Evolutionary conservation across 306 rosid species (phyloP).

Genomic region (Vigna radiata): DNA sequence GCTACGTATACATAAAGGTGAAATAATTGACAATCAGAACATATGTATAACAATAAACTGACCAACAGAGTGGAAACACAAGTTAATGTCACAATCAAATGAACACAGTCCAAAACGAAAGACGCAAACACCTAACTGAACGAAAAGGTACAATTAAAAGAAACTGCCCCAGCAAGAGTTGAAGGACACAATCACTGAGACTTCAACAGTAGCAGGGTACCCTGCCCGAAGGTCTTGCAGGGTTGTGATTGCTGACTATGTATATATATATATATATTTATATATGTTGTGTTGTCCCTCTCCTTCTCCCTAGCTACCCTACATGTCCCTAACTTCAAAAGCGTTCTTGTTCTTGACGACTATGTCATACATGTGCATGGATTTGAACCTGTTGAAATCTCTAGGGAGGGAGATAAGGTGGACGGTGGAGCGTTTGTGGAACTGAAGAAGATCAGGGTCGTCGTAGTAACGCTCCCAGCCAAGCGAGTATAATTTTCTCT

Average conservation of each 20-base stretch:
- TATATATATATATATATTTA: background rate
- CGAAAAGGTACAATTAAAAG: background rate
- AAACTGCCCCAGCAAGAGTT: background rate
- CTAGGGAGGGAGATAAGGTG: slow-evolving; percentile 88
- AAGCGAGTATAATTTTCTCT: slow-evolving; percentile 58
- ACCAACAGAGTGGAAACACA: background rate
- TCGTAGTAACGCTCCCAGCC: slow-evolving; percentile 96
- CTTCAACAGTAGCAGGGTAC: background rate
- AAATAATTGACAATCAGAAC: background rate
- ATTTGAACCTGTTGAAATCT: slow-evolving; percentile 77
- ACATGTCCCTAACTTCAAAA: slow-evolving; percentile 81
- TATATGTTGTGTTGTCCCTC: background rate
- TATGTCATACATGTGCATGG: slow-evolving; percentile 95
- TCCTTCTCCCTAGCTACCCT: slow-evolving; percentile 32
- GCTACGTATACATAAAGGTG: background rate
- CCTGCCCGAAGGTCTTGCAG: background rate
- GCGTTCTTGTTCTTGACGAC: slow-evolving; percentile 85
- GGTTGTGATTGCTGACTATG: background rate
- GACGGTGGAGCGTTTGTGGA: slow-evolving; percentile 80
- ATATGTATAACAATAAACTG: background rate
- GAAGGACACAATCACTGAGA: background rate
- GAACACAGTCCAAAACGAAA: slow-evolving; percentile 9
- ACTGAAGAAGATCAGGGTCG: slow-evolving; percentile 87
- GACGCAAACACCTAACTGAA: background rate
- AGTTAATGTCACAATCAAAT: slow-evolving; percentile 15